Conservation (phyloP, 495 filamentous ascomycete species). For the Tuber umbilicatum region DNA sequence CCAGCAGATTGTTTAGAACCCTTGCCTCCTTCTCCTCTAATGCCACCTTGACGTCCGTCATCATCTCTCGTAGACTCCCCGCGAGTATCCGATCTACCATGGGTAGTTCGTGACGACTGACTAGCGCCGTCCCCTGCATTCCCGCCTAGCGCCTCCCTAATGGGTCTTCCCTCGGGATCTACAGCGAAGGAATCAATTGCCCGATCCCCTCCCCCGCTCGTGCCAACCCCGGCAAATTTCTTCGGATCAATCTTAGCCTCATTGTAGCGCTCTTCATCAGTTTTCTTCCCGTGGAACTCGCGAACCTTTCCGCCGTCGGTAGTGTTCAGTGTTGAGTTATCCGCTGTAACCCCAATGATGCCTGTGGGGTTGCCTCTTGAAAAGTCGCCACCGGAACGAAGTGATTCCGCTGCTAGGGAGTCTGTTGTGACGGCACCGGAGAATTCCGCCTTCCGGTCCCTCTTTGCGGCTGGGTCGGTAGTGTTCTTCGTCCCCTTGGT, state of each 20-base stretch:
- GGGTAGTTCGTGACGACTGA: background rate
- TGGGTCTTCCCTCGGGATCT: background rate
- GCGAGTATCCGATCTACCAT: constrained; percentile 1
- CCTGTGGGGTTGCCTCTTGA: constrained; percentile 53
- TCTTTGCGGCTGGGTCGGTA: constrained; percentile 46
- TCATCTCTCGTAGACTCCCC: constrained; percentile 6
- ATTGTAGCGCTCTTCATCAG: constrained; percentile 20
- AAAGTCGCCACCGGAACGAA: constrained; percentile 50
- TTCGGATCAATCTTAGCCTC: background rate
- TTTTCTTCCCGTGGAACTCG: constrained; percentile 45
- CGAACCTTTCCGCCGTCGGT: constrained; percentile 47
- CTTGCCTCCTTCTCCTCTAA: background rate
- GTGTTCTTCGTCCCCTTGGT: constrained; percentile 26
- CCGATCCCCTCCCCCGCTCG: constrained; percentile 1
- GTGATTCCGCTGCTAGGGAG: constrained; percentile 60
- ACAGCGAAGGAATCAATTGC: constrained; percentile 1
- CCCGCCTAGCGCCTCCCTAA: background rate
- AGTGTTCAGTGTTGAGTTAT: constrained; percentile 45
- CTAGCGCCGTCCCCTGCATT: constrained; percentile 2
- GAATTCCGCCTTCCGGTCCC: constrained; percentile 48
- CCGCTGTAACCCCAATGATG: constrained; percentile 46
- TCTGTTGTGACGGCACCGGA: constrained; percentile 54
- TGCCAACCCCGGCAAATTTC: constrained; percentile 2
- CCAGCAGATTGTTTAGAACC: background rate
- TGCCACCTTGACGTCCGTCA: constrained; percentile 7